Percentiles rank a stretch among this genome's conserved stretches.
Evolutionary conservation across 2,329 filamentous ascomycete species (phyloP).

Genomic region (Diaporthe citrichinensis): DNA sequence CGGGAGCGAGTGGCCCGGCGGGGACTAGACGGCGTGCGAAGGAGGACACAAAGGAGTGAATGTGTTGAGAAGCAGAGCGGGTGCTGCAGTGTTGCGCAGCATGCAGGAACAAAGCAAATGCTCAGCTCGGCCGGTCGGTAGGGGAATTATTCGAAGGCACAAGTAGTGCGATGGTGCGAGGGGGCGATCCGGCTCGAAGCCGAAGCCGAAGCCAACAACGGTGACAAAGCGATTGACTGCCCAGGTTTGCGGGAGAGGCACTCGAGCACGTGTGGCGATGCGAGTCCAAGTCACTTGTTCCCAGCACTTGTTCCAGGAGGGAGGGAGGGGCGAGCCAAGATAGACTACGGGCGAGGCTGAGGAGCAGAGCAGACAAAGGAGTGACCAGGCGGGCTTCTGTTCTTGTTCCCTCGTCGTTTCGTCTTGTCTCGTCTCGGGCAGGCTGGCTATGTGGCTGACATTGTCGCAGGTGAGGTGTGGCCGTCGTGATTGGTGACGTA

Average conservation of each 20-base stretch:
- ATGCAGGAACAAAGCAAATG: constrained; percentile 15
- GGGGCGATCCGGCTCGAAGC: constrained; percentile 3
- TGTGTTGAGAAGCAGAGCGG: constrained; percentile 8
- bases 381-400: constrained; percentile 16
- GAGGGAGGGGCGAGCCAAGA: not conserved
- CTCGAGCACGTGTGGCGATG: constrained; percentile 30
- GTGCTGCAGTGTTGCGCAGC: constrained; percentile 17
- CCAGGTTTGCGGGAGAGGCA: not conserved
- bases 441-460: constrained; percentile 34
- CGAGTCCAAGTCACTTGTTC: constrained; percentile 5
- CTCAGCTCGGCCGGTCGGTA: not conserved
- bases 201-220: constrained; percentile 20
- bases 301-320: not conserved
- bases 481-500: constrained; percentile 32
- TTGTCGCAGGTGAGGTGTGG: constrained; percentile 28
- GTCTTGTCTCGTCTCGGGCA: constrained; percentile 34
- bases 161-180: constrained; percentile 4
- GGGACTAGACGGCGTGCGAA: constrained; percentile 3
- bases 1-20: constrained; percentile 9
- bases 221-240: constrained; percentile 30
- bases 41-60: constrained; percentile 16
- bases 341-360: constrained; percentile 10
- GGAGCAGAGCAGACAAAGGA: constrained; percentile 21
- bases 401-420: constrained; percentile 18
- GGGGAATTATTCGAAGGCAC: not conserved